phyloP scores from a whole-genome alignment of 148 eudicot species.

The Cornus suecica region DNA sequence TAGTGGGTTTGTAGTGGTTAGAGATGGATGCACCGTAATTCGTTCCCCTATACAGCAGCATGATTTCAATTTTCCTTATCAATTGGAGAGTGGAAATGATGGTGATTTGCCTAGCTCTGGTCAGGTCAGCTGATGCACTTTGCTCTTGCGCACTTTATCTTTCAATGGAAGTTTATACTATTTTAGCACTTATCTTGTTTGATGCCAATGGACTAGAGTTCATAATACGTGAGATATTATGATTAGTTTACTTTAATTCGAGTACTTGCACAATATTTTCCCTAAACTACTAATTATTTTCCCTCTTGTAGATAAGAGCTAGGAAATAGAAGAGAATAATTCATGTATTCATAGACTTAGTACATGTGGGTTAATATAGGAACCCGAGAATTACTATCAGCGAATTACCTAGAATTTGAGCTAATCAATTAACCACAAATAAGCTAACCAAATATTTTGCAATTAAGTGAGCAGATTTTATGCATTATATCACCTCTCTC shows the following conservation, averaged over 20 bases:
- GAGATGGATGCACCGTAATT: slow-evolving; percentile 76
- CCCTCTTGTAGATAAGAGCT: no score
- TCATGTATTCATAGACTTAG: no score
- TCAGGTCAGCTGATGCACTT: slow-evolving; percentile 44
- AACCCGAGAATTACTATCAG: no score
- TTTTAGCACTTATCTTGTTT: neutral
- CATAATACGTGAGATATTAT: neutral
- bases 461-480: no score
- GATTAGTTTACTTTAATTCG: no score
- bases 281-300: neutral
- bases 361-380: no score
- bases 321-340: no score
- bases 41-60: slow-evolving; percentile 86
- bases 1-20: slow-evolving; percentile 78
- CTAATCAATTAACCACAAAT: no score
- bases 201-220: neutral
- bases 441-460: no score
- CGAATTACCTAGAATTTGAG: no score
- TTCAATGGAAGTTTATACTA: neutral
- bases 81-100: slow-evolving; percentile 67
- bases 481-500: no score
- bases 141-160: neutral
- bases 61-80: slow-evolving; percentile 82
- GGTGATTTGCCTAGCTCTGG: slow-evolving; percentile 85
- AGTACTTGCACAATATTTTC: no score